Evolutionary conservation across 257 asterid genomes (phyloP).

Genomic region (Scutellaria baicalensis): DNA sequence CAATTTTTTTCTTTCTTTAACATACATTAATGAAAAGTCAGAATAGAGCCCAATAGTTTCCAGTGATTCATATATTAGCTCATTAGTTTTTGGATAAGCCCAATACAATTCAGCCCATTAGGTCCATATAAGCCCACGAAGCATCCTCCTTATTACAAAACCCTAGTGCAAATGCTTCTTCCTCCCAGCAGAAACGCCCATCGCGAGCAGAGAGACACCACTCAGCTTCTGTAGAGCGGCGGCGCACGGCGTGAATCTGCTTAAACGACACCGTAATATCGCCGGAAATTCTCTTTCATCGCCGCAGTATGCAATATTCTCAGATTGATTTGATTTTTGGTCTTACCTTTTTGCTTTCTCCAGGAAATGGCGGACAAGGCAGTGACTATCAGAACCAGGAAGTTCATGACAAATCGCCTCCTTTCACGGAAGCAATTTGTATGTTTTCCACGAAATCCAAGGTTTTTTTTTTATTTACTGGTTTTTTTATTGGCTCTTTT

Average conservation of each 20-base stretch:
- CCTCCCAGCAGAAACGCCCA: not conserved
- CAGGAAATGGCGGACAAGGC: conserved; percentile 67
- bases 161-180: conserved; percentile 10
- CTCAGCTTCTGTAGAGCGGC: conserved; percentile 7
- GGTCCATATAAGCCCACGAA: conserved; percentile 14
- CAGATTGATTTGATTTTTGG: not conserved
- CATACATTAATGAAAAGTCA: no score
- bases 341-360: not conserved
- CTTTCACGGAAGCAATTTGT: conserved; percentile 73
- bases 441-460: not conserved
- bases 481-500: not conserved
- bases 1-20: no score
- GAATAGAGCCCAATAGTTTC: no score
- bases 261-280: conserved; percentile 5
- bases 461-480: not conserved
- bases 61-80: no score
- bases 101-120: not conserved
- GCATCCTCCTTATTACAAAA: not conserved
- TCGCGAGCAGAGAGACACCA: not conserved
- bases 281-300: not conserved
- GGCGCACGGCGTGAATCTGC: conserved; percentile 17
- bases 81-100: not conserved
- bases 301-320: not conserved
- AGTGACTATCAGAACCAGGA: conserved; percentile 59
- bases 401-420: conserved; percentile 70